Evolutionary conservation across 148 eudicot genomes (phyloP).

Genomic region (Limonium bicolor): DNA sequence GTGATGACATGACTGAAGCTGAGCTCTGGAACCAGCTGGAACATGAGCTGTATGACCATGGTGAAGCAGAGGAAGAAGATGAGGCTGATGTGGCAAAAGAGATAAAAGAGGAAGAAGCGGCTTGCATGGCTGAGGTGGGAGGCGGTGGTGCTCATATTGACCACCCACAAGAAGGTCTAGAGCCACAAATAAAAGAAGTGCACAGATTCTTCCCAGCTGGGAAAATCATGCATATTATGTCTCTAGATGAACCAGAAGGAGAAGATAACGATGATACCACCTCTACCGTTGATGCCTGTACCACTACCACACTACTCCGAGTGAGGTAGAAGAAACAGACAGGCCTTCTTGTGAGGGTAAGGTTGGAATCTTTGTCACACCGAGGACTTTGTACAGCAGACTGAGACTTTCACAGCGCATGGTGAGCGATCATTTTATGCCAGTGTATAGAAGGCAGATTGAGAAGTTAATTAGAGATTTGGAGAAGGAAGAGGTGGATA

Average conservation of each 20-base stretch:
- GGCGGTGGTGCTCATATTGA: slow-evolving; percentile 27
- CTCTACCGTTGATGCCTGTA: too few relatives aligned
- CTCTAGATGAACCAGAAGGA: slow-evolving; percentile 15
- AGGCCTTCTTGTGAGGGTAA: slow-evolving; percentile 27
- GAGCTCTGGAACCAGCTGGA: slow-evolving; percentile 91
- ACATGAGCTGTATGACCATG: slow-evolving; percentile 72
- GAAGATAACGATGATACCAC: slow-evolving; percentile 1
- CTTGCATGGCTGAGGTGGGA: slow-evolving; percentile 47
- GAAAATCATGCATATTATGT: slow-evolving; percentile 64
- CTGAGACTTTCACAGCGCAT: slow-evolving; percentile 77
- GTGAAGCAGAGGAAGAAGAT: slow-evolving; percentile 34
- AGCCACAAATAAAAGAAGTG: slow-evolving; percentile 53
- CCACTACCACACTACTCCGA: neutral
- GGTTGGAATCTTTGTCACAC: slow-evolving; percentile 69
- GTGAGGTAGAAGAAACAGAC: slow-evolving; percentile 12
- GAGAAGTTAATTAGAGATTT: slow-evolving; percentile 62
- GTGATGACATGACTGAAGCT: slow-evolving; percentile 71
- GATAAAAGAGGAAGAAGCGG: slow-evolving; percentile 79
- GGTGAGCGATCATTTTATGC: slow-evolving; percentile 95
- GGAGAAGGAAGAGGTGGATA: slow-evolving; percentile 32
- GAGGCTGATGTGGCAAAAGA: slow-evolving; percentile 49
- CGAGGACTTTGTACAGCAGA: slow-evolving; percentile 70
- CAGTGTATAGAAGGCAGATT: slow-evolving; percentile 75
- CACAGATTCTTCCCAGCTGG: slow-evolving; percentile 87
- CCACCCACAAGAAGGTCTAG: slow-evolving; percentile 20